Evolutionary conservation across 441 rosid genomes (phyloP).

Genomic region (Populus tomentosa): DNA sequence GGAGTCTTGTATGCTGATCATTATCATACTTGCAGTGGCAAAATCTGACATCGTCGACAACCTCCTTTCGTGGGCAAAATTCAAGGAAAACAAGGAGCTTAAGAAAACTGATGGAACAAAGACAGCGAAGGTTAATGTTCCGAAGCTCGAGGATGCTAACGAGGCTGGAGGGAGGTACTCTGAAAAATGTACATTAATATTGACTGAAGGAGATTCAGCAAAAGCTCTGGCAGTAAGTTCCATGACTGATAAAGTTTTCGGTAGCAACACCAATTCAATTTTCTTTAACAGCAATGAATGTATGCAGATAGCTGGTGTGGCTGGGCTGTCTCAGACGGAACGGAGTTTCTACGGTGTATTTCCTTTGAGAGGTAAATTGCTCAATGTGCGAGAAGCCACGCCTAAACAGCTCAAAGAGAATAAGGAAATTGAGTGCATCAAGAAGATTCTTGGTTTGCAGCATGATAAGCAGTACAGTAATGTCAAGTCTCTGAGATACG

Average conservation of each 20-base stretch:
- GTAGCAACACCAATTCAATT: neutral
- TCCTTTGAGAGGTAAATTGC: slow-evolving; percentile 70
- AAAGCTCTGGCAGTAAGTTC: slow-evolving; percentile 84
- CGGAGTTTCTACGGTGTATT: slow-evolving; percentile 75
- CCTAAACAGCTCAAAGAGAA: slow-evolving; percentile 63
- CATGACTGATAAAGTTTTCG: neutral
- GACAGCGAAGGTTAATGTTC: slow-evolving; percentile 48
- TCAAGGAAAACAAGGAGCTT: slow-evolving; percentile 79
- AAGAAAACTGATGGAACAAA: slow-evolving; percentile 87
- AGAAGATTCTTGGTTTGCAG: slow-evolving; percentile 93
- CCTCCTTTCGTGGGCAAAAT: slow-evolving; percentile 83
- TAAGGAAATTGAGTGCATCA: slow-evolving; percentile 72
- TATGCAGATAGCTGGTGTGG: slow-evolving; percentile 67
- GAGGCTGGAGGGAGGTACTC: slow-evolving; percentile 86
- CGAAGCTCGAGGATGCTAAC: slow-evolving; percentile 86
- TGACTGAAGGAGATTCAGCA: slow-evolving; percentile 99
- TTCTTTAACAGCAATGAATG: neutral
- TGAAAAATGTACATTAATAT: slow-evolving; percentile 65
- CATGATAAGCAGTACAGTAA: slow-evolving; percentile 59
- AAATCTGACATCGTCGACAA: slow-evolving; percentile 73
- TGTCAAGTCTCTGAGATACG: slow-evolving; percentile 84
- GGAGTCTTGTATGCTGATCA: too few relatives aligned
- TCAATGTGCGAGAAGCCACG: too few relatives aligned
- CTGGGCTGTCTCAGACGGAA: slow-evolving; percentile 42
- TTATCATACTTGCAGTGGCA: too few relatives aligned